Base-by-base conservation (phyloP, 2,329 filamentous ascomycete species). In the Knufia petricola region DNA sequence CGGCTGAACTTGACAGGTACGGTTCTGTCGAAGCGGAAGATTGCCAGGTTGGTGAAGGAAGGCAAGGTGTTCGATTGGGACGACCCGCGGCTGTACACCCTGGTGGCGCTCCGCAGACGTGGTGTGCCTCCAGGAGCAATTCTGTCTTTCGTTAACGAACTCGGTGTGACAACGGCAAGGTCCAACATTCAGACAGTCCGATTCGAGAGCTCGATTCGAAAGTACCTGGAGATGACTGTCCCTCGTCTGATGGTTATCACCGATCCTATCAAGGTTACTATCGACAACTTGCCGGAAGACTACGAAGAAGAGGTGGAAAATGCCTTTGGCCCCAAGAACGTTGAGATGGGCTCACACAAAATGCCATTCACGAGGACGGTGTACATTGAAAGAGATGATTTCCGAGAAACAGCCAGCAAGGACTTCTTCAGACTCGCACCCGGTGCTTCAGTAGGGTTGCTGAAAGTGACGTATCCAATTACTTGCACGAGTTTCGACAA, bases 61-160 rank as follows among this genome's bases (percentile, higher is more conserved):
- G 79, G 80, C n/a, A 74, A 82, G 55, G 89, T 96, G 6, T 79
- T 85, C 31, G 86, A 79, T 48, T 95, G 89, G 87, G 86, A 95
- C 58, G 90, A 95, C 60, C 90, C 90, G 9, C 78, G 90, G 28
- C 74, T 96, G 3, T 95, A 87, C 69, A 95, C 89, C 1, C 72
- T 95, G 15, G 87, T 90, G 52, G 87, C 79, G 1, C 78, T 95
- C 43, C 82, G 86, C 47, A 79, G 90, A 45, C 79, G 89, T 50
- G 90, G 90, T 62, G 78, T 95, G 0, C 90, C 90, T 1, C 87
- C 90, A 0, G 86, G 85, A 20, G 89, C 88, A 1, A 85, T 95
- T 52, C 78, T 95, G 50, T 83, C 86, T 48, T 96, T 95, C 59
- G 81, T 95, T 51, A 87, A 87, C 57, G 88, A 95, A 66, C 79